Evolutionary conservation across 106 monocot species (phyloP), one percentile per base, ranked within the genome.

Genomic region (Posidonia australis): DNA sequence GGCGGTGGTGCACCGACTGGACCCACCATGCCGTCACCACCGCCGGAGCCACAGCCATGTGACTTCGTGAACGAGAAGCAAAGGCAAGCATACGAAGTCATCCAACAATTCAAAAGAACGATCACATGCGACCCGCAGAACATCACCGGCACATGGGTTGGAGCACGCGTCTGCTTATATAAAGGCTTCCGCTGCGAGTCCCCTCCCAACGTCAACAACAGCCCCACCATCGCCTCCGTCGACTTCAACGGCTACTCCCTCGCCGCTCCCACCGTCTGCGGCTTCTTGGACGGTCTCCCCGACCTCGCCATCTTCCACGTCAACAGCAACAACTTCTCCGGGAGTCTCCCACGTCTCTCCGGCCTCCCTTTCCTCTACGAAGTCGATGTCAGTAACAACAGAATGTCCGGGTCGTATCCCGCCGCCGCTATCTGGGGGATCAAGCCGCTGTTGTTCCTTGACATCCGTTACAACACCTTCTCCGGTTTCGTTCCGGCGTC

Each of bases 401-500:
- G 16, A 3, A 2, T 74, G 27, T 19, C 29, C 29, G 74, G 74
- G 5, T n/a, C 59, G 27, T 60, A 31, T 60, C 67, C 74, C 48
- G 17, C 20, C 19, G 21, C 31, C n/a, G 25, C 44, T 5, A 46
- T 74, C 49, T 12, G 20, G 48, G 12, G 20, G 13, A 16, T 66
- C 11, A 25, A 20, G 2, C 5, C 52, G 18, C 13, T 67, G 22
- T 7, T 42, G 55, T 74, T 74, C 60, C 58, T 60, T 42, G 69
- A 69, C 42, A 0, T 69, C 19, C 56, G 69, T 4, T 69, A 44
- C 58, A 69, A 69, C 58, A 10, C 6, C 44, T 89, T 84, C 75
- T 12, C 18, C 62, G 88, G 88, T 14, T 10, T 54, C 20, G 74
- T 89, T n/a, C 81, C 81, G 10, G 12, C 76, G 18, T 30, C 17